Evolutionary conservation across 768 basidiomycete genomes (phyloP), one percentile per base, ranked within the genome.

Genomic region (Asterophora lycoperdoides): DNA sequence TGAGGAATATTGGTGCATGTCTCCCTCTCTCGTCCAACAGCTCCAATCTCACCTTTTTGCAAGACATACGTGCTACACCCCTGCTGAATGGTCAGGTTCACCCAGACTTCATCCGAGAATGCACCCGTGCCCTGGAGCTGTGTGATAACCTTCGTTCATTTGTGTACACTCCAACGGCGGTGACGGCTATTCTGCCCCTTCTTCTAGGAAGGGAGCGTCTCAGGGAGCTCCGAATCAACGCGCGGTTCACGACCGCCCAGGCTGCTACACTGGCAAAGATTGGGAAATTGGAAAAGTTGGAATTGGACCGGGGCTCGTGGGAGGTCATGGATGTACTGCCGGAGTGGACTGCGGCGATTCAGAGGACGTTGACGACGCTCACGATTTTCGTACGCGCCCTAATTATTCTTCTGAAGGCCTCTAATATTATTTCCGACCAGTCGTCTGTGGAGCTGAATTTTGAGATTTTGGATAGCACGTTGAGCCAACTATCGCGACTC

Each of bases 301-400:
- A 73, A 5, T 64, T 89, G 20, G 80, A 87, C 42, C 71, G 64
- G 43, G 77, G 80, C n/a, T 79, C 79, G 3, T 83, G 82, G 81
- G 77, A 75, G 54, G 64, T 84, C 17, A 66, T 84, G 44, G 76
- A 84, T 58, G 55, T 69, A 6, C 59, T 90, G 15, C 83, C 86
- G 8, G 61, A 54, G 17, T 89, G 88, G 86, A 62, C 71, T 2
- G 57, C 57, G 6, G 58, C 59, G 20, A 59, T 83, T 41, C 64
- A 64, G 37, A 60, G 54, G 19, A 78, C 76, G 1, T 65, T 87
- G 55, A 73, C 70, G 2, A 73, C 66, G 26, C 66, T 90, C 54
- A 80, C 80, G 1, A 63, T 90, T 37, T 79, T 69, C 56, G 87
- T 88, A 57, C 30, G 30, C 48, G 84, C 70, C 13, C 39, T 8